Evolutionary conservation across 495 filamentous ascomycete species (phyloP).

Genomic region (Neurospora cerealis): DNA sequence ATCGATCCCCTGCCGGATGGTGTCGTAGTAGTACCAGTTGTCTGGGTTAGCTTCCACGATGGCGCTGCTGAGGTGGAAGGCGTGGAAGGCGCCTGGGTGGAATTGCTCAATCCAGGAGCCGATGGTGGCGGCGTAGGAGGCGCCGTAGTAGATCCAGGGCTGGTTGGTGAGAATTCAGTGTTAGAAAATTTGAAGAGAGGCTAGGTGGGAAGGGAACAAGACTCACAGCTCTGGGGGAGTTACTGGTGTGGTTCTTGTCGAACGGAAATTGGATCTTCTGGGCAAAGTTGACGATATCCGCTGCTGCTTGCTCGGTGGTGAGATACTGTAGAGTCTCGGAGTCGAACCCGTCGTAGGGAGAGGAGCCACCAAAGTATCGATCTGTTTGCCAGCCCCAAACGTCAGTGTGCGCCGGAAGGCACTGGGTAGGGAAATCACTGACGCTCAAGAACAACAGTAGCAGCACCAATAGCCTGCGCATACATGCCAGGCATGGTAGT

Average conservation of each 20-base stretch:
- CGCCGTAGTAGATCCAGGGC: constrained; percentile 54
- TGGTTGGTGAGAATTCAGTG: constrained; percentile 1
- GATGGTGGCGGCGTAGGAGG: constrained; percentile 54
- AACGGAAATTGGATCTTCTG: constrained; percentile 48
- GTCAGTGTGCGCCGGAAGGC: neutral
- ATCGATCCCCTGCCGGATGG: constrained; percentile 46
- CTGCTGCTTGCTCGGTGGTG: constrained; percentile 49
- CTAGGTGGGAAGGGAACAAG: too few relatives aligned
- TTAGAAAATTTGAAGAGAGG: too few relatives aligned
- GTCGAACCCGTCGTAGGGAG: constrained; percentile 45
- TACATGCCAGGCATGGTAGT: constrained; percentile 38
- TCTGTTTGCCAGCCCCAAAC: constrained; percentile 18
- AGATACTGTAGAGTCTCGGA: constrained; percentile 50
- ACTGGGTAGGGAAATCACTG: constrained; percentile 5
- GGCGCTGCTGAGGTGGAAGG: constrained; percentile 53
- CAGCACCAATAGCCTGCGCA: constrained; percentile 46
- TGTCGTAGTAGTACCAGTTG: constrained; percentile 58
- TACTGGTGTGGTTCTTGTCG: constrained; percentile 35
- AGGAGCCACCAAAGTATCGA: constrained; percentile 51
- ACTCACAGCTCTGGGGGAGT: too few relatives aligned
- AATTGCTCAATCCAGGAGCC: constrained; percentile 50
- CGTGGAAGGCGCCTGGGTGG: constrained; percentile 56
- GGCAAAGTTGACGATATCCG: constrained; percentile 53
- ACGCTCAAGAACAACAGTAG: constrained; percentile 49
- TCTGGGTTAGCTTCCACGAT: constrained; percentile 50